A percentile compares a stretch with the other conserved stretches of the same genome.
Evolutionary conservation across 2,329 filamentous ascomycete genomes (phyloP).

Genomic region (Herpotrichia juniperi): DNA sequence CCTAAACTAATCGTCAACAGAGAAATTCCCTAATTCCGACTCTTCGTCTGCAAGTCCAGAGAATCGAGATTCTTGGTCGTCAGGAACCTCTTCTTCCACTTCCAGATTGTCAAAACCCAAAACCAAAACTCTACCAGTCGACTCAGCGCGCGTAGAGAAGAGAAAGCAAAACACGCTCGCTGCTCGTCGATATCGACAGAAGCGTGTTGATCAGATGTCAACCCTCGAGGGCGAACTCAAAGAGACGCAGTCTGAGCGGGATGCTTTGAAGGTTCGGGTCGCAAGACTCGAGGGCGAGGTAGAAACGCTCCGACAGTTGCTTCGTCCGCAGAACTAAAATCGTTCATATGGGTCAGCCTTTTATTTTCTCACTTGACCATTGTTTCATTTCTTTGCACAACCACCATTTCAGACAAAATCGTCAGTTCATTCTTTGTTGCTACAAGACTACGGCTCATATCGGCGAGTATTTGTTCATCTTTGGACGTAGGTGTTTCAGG

Average conservation of each 20-base stretch:
- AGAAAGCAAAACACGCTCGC: conserved; percentile 73
- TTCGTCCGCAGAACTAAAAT: conserved; percentile 49
- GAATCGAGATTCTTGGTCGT: conserved; percentile 30
- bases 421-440: conserved; percentile 29
- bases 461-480: conserved; percentile 31
- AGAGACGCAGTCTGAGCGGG: conserved; percentile 65
- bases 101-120: conserved; percentile 31
- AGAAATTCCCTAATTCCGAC: conserved; percentile 27
- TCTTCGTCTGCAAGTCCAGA: conserved; percentile 33
- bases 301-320: conserved; percentile 60
- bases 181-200: conserved; percentile 74
- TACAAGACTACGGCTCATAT: conserved; percentile 29
- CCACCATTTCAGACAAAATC: conserved; percentile 39
- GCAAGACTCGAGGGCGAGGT: conserved; percentile 70
- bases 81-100: conserved; percentile 27
- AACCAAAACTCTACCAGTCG: conserved; percentile 25
- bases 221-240: conserved; percentile 66
- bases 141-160: conserved; percentile 52
- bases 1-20: conserved; percentile 3
- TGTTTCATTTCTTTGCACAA: conserved; percentile 1
- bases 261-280: conserved; percentile 67
- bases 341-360: conserved; percentile 20
- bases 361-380: conserved; percentile 7
- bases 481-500: conserved; percentile 6
- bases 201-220: conserved; percentile 69